Percentiles rank a stretch among this genome's conserved stretches.
These are phyloP conservation scores for Hansenula lynferdii DNA, from an alignment of 1,139 yeast genomes.

Conservation along the genomic window DNA sequence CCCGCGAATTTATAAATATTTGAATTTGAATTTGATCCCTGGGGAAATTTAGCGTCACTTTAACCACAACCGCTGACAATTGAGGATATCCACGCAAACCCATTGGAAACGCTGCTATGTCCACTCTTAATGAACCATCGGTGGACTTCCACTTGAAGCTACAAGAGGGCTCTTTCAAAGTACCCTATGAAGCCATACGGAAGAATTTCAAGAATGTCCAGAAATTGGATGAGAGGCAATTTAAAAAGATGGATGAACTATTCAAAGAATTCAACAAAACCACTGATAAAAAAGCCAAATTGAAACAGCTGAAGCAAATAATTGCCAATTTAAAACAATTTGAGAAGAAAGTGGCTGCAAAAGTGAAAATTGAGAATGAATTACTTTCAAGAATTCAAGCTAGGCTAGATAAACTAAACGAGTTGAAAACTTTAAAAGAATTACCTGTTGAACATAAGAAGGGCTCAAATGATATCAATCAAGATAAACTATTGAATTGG, in stretches of 20 bases:
- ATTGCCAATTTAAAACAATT: slow-evolving; percentile 44
- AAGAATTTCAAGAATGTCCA: slow-evolving; percentile 56
- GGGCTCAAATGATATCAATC: slow-evolving; percentile 24
- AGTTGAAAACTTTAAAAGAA: slow-evolving; percentile 32
- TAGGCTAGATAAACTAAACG: slow-evolving; percentile 31
- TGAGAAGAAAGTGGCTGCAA: slow-evolving; percentile 36
- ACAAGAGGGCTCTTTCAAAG: slow-evolving; percentile 50
- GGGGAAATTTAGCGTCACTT: no score
- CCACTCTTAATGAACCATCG: slow-evolving; percentile 28
- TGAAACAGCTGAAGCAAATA: slow-evolving; percentile 24
- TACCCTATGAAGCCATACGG: slow-evolving; percentile 56
- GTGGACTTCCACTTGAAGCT: slow-evolving; percentile 36
- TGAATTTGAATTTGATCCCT: no score
- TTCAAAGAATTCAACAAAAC: slow-evolving; percentile 31
- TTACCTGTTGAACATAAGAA: slow-evolving; percentile 3
- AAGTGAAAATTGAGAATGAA: slow-evolving; percentile 46
- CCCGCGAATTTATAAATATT: no score
- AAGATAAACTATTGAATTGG: slow-evolving; percentile 45
- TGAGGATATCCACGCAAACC: neutral
- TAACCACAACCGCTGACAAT: no score
- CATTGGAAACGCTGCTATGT: slow-evolving; percentile 2
- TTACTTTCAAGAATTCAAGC: slow-evolving; percentile 41
- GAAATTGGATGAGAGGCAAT: slow-evolving; percentile 51
- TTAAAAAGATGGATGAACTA: slow-evolving; percentile 37
- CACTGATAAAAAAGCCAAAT: slow-evolving; percentile 24